Percentiles rank a stretch among this genome's conserved stretches.
Evolutionary conservation across 495 filamentous ascomycete genomes (phyloP).

Genomic region (Hypomontagnella monticulosa): DNA sequence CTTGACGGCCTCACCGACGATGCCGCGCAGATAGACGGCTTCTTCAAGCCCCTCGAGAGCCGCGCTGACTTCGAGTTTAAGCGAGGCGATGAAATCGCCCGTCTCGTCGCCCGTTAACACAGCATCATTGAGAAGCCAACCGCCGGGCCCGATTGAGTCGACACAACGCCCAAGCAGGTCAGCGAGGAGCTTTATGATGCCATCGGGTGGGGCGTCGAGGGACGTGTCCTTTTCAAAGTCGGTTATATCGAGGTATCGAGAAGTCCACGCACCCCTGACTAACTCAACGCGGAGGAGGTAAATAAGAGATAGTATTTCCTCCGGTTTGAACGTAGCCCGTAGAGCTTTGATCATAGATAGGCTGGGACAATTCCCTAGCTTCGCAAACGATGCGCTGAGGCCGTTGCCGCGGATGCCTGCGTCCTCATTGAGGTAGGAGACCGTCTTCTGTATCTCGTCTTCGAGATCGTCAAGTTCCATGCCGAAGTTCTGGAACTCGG

Average conservation of each 20-base stretch:
- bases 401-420: slow-evolving; percentile 54
- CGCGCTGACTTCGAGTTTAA: slow-evolving; percentile 77
- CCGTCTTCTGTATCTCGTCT: slow-evolving; percentile 59
- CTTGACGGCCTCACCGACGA: slow-evolving; percentile 74
- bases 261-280: slow-evolving; percentile 72
- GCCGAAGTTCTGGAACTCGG: slow-evolving; percentile 51
- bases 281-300: slow-evolving; percentile 75
- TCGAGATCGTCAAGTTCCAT: slow-evolving; percentile 61
- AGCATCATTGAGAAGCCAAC: slow-evolving; percentile 75
- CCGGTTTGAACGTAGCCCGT: slow-evolving; percentile 68
- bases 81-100: slow-evolving; percentile 71
- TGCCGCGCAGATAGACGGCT: slow-evolving; percentile 70
- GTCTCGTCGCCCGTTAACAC: slow-evolving; percentile 60
- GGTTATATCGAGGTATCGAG: slow-evolving; percentile 66
- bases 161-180: slow-evolving; percentile 78
- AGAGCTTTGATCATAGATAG: slow-evolving; percentile 67
- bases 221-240: slow-evolving; percentile 59
- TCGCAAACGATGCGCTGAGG: slow-evolving; percentile 64
- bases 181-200: slow-evolving; percentile 66
- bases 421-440: slow-evolving; percentile 59
- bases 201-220: slow-evolving; percentile 63
- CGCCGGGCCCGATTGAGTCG: slow-evolving; percentile 83
- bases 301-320: slow-evolving; percentile 77
- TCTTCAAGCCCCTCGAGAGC: slow-evolving; percentile 82
- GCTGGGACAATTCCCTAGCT: slow-evolving; percentile 71